These are phyloP conservation scores for Elaeis guineensis DNA, from an alignment of 176 grass and related monocot species.

Conservation along the genomic window DNA sequence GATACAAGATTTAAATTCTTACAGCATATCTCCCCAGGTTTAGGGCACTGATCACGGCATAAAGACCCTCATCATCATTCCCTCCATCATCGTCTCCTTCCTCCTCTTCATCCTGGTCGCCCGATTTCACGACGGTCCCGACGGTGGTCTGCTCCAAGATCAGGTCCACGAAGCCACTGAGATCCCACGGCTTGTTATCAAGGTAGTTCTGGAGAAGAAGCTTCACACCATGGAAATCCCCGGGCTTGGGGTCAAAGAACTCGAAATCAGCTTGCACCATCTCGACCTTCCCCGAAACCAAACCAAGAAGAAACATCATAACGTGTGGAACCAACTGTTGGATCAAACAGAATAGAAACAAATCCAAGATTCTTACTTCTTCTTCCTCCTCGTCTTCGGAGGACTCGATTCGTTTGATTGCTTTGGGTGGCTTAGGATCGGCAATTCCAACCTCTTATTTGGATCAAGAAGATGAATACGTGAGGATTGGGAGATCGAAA, in stretches of 20 bases:
- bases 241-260: conserved; percentile 84
- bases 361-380: conserved; percentile 11
- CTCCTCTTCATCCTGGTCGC: conserved; percentile 28
- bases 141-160: conserved; percentile 74
- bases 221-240: conserved; percentile 68
- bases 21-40: conserved; percentile 61
- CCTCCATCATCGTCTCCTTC: conserved; percentile 9
- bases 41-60: conserved; percentile 61
- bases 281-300: conserved; percentile 8
- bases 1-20: neutral
- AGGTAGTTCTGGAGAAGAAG: conserved; percentile 71
- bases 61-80: conserved; percentile 43
- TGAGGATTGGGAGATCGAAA: conserved; percentile 1
- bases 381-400: conserved; percentile 28
- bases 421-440: conserved; percentile 20
- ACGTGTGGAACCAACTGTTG: neutral
- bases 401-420: conserved; percentile 21
- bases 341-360: neutral
- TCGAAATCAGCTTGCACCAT: conserved; percentile 83
- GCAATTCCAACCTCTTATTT: neutral
- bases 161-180: conserved; percentile 79
- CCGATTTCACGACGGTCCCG: conserved; percentile 76
- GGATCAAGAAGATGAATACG: neutral
- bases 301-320: neutral
- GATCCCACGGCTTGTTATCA: conserved; percentile 68